Conservation (phyloP, 2,329 filamentous ascomycete genomes). For the Xylariaceae sp. region DNA sequence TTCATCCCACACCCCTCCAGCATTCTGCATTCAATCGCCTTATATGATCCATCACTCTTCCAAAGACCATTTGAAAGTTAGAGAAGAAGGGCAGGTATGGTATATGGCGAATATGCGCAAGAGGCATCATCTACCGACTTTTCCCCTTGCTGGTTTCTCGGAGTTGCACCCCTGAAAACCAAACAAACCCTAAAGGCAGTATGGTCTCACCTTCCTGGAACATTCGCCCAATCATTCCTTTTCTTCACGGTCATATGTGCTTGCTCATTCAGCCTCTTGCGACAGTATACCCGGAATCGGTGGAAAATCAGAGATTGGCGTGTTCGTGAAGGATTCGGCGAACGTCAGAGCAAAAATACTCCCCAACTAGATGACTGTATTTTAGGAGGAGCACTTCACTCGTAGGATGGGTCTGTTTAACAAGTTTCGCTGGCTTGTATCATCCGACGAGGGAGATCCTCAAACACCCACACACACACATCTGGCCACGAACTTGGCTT, state of each 20-base stretch:
- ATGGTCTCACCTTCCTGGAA: constrained; percentile 20
- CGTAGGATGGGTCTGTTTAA: constrained; percentile 15
- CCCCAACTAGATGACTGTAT: constrained; percentile 40
- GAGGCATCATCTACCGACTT: constrained; percentile 28
- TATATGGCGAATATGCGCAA: constrained; percentile 32
- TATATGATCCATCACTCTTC: constrained; percentile 20
- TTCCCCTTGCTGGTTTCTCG: constrained; percentile 21
- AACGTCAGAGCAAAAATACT: constrained; percentile 32
- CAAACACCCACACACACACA: constrained; percentile 31
- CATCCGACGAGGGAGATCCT: constrained; percentile 27
- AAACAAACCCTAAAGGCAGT: constrained; percentile 18
- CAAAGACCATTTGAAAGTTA: constrained; percentile 15
- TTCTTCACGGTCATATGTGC: constrained; percentile 30
- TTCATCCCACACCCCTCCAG: constrained; percentile 23
- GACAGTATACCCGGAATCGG: constrained; percentile 38
- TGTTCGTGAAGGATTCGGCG: constrained; percentile 32
- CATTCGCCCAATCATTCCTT: constrained; percentile 28
- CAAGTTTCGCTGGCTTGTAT: constrained; percentile 24
- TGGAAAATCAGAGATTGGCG: constrained; percentile 31
- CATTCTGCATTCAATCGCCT: constrained; percentile 25
- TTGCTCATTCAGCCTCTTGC: constrained; percentile 33
- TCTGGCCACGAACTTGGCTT: constrained; percentile 35
- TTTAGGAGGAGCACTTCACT: constrained; percentile 36
- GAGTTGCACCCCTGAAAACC: constrained; percentile 14
- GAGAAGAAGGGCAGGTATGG: constrained; percentile 26